Percentiles rank a stretch among this genome's conserved stretches.
phyloP scores from a whole-genome alignment of 2,329 filamentous ascomycete species.

The Penicillium sp. region DNA sequence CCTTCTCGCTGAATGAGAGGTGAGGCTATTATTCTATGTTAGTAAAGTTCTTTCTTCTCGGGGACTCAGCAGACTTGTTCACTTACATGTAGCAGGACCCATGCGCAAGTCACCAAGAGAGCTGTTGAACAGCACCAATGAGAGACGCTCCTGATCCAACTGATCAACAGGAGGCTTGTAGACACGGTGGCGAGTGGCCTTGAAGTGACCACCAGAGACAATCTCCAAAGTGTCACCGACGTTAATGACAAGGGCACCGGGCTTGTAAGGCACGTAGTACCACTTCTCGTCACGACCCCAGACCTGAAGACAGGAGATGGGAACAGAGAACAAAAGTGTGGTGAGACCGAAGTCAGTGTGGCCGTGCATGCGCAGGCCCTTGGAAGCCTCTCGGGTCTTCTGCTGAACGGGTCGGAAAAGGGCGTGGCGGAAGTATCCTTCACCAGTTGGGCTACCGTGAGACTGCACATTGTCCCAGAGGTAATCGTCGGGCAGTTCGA shows the following conservation, averaged over 20 bases:
- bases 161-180: slow-evolving; percentile 47
- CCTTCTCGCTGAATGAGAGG: slow-evolving; percentile 47
- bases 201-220: slow-evolving; percentile 51
- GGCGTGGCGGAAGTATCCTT: slow-evolving; percentile 52
- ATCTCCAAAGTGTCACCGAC: slow-evolving; percentile 51
- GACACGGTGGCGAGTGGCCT: slow-evolving; percentile 50
- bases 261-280: slow-evolving; percentile 48
- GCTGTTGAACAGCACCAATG: slow-evolving; percentile 50
- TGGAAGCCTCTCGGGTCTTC: slow-evolving; percentile 40
- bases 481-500: slow-evolving; percentile 49
- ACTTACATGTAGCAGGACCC: slow-evolving; percentile 39
- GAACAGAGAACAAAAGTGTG: slow-evolving; percentile 51
- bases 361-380: slow-evolving; percentile 45
- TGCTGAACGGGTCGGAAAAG: slow-evolving; percentile 42
- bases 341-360: slow-evolving; percentile 54
- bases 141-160: slow-evolving; percentile 24
- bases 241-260: slow-evolving; percentile 53
- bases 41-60: neutral
- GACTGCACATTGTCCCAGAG: slow-evolving; percentile 50
- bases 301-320: slow-evolving; percentile 52
- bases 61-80: neutral
- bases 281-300: slow-evolving; percentile 49
- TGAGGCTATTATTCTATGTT: slow-evolving; percentile 25
- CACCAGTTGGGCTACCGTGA: slow-evolving; percentile 45
- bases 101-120: slow-evolving; percentile 49